A percentile compares a stretch with the other conserved stretches of the same genome.
These are phyloP conservation scores for Plasmodiophora brassicae DNA, from an alignment of 208 protist genomes.

Conservation along the genomic window DNA sequence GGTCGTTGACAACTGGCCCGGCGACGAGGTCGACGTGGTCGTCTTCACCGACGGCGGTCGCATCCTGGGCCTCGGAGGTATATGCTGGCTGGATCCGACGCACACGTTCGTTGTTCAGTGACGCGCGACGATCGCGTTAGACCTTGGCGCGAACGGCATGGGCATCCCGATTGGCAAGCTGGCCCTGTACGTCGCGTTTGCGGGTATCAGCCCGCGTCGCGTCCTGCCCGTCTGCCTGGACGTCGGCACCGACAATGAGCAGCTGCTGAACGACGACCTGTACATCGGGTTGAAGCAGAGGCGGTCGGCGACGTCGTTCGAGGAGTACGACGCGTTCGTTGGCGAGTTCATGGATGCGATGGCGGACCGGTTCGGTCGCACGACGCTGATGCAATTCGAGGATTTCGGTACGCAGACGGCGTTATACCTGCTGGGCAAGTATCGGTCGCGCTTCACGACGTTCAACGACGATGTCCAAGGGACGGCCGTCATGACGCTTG, in stretches of 20 bases:
- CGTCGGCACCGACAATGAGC: conserved; percentile 50
- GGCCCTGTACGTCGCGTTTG: conserved; percentile 43
- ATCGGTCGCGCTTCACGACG: conserved; percentile 37
- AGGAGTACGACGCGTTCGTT: background rate
- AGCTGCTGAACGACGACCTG: background rate
- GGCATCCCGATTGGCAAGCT: conserved; percentile 53
- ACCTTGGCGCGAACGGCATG: conserved; percentile 44
- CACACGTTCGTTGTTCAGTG: no score
- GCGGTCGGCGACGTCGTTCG: background rate
- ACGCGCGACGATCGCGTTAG: no score
- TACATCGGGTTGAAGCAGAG: conserved; percentile 37
- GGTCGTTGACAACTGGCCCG: conserved; percentile 25
- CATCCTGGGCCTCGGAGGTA: conserved; percentile 47
- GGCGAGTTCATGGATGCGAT: background rate
- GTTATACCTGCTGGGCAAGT: conserved; percentile 50
- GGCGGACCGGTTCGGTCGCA: background rate
- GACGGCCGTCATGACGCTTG: conserved; percentile 46
- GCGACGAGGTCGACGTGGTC: conserved; percentile 41
- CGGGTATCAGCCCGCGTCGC: conserved; percentile 32
- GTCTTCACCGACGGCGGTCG: conserved; percentile 51
- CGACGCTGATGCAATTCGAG: conserved; percentile 61
- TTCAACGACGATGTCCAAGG: conserved; percentile 69
- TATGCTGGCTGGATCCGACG: no score
- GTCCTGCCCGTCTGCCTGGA: conserved; percentile 45
- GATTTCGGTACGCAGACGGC: conserved; percentile 67